A percentile compares a stretch with the other conserved stretches of the same genome.
Evolutionary conservation across 306 rosid species (phyloP).

Genomic region (Quercus dentata): DNA sequence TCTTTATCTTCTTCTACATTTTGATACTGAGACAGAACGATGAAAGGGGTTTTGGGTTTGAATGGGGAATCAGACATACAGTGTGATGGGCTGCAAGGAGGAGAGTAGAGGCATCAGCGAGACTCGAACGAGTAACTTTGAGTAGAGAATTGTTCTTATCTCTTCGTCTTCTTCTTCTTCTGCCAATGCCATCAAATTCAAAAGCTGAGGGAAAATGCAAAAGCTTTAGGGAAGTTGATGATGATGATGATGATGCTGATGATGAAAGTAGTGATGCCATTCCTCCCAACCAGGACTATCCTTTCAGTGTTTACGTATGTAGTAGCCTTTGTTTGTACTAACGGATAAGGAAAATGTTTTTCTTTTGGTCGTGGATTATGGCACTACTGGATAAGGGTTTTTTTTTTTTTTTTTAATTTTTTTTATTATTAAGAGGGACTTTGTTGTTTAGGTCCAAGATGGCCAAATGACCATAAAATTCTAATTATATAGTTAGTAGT

Average conservation of each 20-base stretch:
- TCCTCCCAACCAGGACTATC: background rate
- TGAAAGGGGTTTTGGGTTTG: background rate
- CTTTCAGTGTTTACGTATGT: too few relatives aligned
- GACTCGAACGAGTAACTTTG: slow-evolving; percentile 51
- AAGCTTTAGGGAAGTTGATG: slow-evolving; percentile 31
- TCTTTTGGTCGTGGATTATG: too few relatives aligned
- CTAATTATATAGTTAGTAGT: too few relatives aligned
- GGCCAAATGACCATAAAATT: too few relatives aligned
- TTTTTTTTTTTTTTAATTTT: too few relatives aligned
- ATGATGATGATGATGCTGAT: background rate
- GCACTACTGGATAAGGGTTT: too few relatives aligned
- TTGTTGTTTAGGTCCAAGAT: too few relatives aligned
- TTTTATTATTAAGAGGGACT: too few relatives aligned
- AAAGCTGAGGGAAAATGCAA: slow-evolving; percentile 23
- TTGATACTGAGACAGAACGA: background rate
- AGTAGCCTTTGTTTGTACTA: too few relatives aligned
- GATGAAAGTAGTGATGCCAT: slow-evolving; percentile 46
- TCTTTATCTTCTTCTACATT: too few relatives aligned
- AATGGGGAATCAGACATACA: slow-evolving; percentile 38
- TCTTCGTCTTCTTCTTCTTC: background rate
- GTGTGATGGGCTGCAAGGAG: slow-evolving; percentile 80
- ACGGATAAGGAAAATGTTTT: too few relatives aligned
- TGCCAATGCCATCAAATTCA: background rate
- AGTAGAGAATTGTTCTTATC: slow-evolving; percentile 19
- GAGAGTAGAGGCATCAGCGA: slow-evolving; percentile 63